phyloP scores from a whole-genome alignment of 495 filamentous ascomycete genomes.

The Stereocaulon alpinum region DNA sequence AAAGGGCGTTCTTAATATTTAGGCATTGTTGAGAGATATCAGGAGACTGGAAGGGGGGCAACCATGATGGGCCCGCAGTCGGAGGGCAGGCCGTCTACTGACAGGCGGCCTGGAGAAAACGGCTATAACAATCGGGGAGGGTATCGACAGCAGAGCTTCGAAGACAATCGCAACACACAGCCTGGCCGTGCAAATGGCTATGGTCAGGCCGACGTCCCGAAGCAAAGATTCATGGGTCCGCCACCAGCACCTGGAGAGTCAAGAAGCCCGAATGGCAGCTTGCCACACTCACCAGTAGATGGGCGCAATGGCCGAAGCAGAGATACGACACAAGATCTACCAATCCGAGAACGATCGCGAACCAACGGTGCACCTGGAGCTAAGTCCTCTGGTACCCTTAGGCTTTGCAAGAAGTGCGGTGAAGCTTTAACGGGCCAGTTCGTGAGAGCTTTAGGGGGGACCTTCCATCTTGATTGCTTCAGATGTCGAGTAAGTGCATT shows the following conservation, averaged over 20 bases:
- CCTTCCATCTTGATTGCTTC: slow-evolving; percentile 96
- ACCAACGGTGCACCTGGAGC: slow-evolving; percentile 34
- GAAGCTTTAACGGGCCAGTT: slow-evolving; percentile 86
- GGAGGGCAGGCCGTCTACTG: slow-evolving; percentile 21
- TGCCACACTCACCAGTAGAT: slow-evolving; percentile 15
- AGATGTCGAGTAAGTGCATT: slow-evolving; percentile 74
- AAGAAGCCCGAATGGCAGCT: slow-evolving; percentile 17
- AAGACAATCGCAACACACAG: slow-evolving; percentile 11
- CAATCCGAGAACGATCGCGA: slow-evolving; percentile 30
- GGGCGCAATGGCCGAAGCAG: slow-evolving; percentile 15
- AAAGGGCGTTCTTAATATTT: not conserved
- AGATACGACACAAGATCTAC: slow-evolving; percentile 16
- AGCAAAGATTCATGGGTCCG: slow-evolving; percentile 15
- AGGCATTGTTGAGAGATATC: not conserved
- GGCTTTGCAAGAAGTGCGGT: slow-evolving; percentile 81
- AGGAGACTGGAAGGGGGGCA: slow-evolving; percentile 3
- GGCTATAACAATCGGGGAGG: slow-evolving; percentile 14
- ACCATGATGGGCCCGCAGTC: slow-evolving; percentile 21
- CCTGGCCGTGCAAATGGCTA: slow-evolving; percentile 18
- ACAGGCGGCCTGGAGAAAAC: slow-evolving; percentile 18
- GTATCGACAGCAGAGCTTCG: slow-evolving; percentile 16
- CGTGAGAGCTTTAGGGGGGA: slow-evolving; percentile 82
- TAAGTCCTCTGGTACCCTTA: slow-evolving; percentile 32
- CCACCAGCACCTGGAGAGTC: slow-evolving; percentile 10
- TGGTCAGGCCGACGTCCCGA: slow-evolving; percentile 10